phyloP scores from a whole-genome alignment of 169 alveolate genomes.

The Theileria annulata region DNA sequence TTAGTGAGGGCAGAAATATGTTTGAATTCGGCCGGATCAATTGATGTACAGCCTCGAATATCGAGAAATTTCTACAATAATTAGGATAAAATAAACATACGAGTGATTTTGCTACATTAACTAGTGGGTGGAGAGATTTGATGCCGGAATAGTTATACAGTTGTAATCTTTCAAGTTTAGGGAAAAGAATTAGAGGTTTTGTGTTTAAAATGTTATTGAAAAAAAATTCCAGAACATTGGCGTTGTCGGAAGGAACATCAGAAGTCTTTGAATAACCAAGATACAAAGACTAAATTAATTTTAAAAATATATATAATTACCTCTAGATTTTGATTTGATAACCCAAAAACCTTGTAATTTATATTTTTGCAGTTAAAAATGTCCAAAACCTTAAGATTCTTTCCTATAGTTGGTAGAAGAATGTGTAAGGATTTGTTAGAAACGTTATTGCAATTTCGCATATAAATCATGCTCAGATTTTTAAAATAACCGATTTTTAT shows the following conservation, averaged over 20 bases:
- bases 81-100: neutral
- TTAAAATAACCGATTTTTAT: slow-evolving; percentile 28
- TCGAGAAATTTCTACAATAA: slow-evolving; percentile 26
- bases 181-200: neutral
- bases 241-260: neutral
- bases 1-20: neutral
- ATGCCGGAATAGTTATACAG: neutral
- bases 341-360: neutral
- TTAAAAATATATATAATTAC: neutral
- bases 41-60: slow-evolving; percentile 49
- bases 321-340: neutral
- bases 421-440: slow-evolving; percentile 17
- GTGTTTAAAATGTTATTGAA: neutral
- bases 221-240: slow-evolving; percentile 1
- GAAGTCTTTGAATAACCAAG: slow-evolving; percentile 5
- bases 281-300: neutral
- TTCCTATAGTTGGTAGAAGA: slow-evolving; percentile 18
- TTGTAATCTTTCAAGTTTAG: slow-evolving; percentile 7
- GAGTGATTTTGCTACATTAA: slow-evolving; percentile 6
- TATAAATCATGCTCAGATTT: slow-evolving; percentile 4
- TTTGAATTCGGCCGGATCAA: slow-evolving; percentile 30
- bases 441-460: slow-evolving; percentile 44
- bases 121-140: slow-evolving; percentile 15
- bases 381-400: slow-evolving; percentile 24
- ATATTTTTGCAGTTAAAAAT: slow-evolving; percentile 34